phyloP scores from a whole-genome alignment of 768 basidiomycete species.

The Russula sp. region DNA sequence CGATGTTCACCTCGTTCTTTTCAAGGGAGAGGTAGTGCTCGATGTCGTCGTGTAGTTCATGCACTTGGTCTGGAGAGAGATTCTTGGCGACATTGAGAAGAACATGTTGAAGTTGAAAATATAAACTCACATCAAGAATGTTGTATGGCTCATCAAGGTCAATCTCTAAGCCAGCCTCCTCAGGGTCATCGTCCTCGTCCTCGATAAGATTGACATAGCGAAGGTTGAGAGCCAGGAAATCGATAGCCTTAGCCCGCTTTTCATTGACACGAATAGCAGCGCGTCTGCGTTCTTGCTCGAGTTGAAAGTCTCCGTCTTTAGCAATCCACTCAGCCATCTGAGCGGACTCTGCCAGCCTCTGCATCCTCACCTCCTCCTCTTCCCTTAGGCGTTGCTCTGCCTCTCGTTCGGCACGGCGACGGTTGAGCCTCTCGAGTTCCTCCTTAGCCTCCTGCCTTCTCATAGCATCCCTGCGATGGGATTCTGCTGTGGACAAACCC shows the following conservation, averaged over 20 bases:
- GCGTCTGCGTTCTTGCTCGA: constrained; percentile 85
- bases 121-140: constrained; percentile 79
- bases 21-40: constrained; percentile 87
- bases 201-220: constrained; percentile 75
- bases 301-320: constrained; percentile 94
- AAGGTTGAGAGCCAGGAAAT: constrained; percentile 93
- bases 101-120: not conserved
- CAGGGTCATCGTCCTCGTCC: constrained; percentile 61
- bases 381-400: constrained; percentile 82
- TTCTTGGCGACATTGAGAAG: constrained; percentile 42
- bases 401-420: constrained; percentile 85
- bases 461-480: constrained; percentile 69
- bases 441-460: constrained; percentile 89
- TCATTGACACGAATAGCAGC: constrained; percentile 94
- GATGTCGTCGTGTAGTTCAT: constrained; percentile 93
- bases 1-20: constrained; percentile 74
- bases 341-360: constrained; percentile 84
- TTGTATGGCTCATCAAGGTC: constrained; percentile 98
- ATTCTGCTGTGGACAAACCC: constrained; percentile 73
- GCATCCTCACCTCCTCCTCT: constrained; percentile 87
- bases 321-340: constrained; percentile 98
- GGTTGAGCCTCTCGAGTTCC: constrained; percentile 87
- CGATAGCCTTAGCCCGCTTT: constrained; percentile 96
- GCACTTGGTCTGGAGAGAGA: constrained; percentile 77
- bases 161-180: constrained; percentile 89